Evolutionary conservation across 371 early-diverging fungal species (phyloP).

Genomic region (Rhizomucor miehei): DNA sequence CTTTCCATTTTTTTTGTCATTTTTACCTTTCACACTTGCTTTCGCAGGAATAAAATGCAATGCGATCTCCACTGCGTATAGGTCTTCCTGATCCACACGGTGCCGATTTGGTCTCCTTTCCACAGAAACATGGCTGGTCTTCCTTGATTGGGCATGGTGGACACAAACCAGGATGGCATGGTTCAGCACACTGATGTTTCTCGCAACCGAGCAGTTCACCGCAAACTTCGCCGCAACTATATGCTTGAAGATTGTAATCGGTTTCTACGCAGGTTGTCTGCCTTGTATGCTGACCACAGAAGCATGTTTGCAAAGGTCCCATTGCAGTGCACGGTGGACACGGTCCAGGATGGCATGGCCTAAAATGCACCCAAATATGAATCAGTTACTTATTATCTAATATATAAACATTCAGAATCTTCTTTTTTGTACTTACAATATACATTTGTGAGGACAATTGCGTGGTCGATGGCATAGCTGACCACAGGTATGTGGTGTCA

Average conservation of each 20-base stretch:
- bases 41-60: slow-evolving; percentile 65
- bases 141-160: slow-evolving; percentile 58
- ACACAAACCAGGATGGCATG: slow-evolving; percentile 73
- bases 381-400: no score
- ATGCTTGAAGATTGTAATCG: slow-evolving; percentile 55
- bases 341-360: slow-evolving; percentile 92
- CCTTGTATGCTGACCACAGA: slow-evolving; percentile 71
- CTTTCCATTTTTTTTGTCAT: background rate
- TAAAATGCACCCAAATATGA: no score
- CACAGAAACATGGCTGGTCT: slow-evolving; percentile 71
- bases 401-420: no score
- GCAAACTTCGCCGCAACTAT: slow-evolving; percentile 67
- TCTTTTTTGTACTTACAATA: slow-evolving; percentile 39
- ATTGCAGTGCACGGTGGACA: slow-evolving; percentile 87
- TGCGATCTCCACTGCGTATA: slow-evolving; percentile 26
- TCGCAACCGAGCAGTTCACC: slow-evolving; percentile 72
- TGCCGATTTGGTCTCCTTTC: slow-evolving; percentile 51
- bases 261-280: slow-evolving; percentile 71
- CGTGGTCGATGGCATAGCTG: slow-evolving; percentile 67
- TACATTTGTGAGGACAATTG: slow-evolving; percentile 68
- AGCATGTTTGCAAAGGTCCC: slow-evolving; percentile 74
- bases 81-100: slow-evolving; percentile 60
- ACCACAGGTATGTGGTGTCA: slow-evolving; percentile 86
- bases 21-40: slow-evolving; percentile 56
- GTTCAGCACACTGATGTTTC: slow-evolving; percentile 60